phyloP scores from a whole-genome alignment of 2,329 filamentous ascomycete species.

The Fusarium algeriense region DNA sequence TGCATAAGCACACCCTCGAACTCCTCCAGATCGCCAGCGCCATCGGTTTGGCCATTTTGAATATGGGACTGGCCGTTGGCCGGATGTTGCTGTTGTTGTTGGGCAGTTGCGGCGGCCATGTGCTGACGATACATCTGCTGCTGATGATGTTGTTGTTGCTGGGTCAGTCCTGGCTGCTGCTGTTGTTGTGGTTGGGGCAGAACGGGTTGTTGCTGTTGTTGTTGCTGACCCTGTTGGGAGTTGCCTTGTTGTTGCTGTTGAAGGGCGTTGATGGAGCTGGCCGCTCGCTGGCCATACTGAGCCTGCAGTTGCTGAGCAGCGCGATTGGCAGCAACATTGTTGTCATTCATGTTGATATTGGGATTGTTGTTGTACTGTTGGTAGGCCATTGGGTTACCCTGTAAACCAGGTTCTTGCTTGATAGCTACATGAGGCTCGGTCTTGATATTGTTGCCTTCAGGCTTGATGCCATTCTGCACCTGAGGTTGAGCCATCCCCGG shows the following conservation, averaged over 20 bases:
- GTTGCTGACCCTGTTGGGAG: conserved; percentile 43
- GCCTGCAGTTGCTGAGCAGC: conserved; percentile 68
- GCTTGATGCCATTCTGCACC: conserved; percentile 56
- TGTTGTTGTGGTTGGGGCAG: conserved; percentile 49
- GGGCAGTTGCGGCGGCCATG: conserved; percentile 40
- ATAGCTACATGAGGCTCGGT: conserved; percentile 60
- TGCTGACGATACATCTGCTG: conserved; percentile 52
- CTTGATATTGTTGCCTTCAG: conserved; percentile 61
- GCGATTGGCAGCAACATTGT: conserved; percentile 63
- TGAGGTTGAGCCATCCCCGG: conserved; percentile 47
- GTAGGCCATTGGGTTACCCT: conserved; percentile 51
- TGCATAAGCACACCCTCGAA: conserved; percentile 71
- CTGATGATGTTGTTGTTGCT: conserved; percentile 51
- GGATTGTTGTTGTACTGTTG: conserved; percentile 48
- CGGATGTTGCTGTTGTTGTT: conserved; percentile 53
- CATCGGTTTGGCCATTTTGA: conserved; percentile 76
- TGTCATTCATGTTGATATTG: conserved; percentile 46
- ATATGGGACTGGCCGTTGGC: conserved; percentile 48
- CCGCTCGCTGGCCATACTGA: conserved; percentile 73
- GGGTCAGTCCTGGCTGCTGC: conserved; percentile 46
- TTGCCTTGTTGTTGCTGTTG: conserved; percentile 54
- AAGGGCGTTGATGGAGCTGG: conserved; percentile 74
- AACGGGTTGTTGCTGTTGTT: conserved; percentile 33
- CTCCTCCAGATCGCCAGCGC: conserved; percentile 71
- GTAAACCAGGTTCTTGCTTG: conserved; percentile 59